These are phyloP conservation scores for Tulasnella sp. DNA, from an alignment of 768 basidiomycete genomes.

Conservation along the genomic window DNA sequence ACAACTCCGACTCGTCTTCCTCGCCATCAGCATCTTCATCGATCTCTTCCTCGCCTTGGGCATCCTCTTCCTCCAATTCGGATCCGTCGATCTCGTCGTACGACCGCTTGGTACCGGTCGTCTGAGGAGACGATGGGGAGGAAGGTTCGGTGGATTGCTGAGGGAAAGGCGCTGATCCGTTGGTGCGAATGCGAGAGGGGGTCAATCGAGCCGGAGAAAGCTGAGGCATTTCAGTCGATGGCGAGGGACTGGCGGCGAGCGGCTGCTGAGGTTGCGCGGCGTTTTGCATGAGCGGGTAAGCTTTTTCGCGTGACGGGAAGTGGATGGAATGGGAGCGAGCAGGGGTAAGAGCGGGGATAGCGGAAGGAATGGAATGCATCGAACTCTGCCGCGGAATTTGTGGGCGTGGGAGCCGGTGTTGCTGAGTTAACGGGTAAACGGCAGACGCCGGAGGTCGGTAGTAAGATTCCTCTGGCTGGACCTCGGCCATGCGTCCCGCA, in stretches of 20 bases:
- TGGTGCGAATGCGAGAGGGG: neutral
- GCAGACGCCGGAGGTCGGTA: neutral
- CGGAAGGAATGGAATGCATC: conserved; percentile 2
- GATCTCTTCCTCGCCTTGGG: neutral
- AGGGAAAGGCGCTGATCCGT: neutral
- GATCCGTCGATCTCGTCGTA: neutral
- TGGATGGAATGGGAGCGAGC: neutral
- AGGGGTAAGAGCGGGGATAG: conserved; percentile 5
- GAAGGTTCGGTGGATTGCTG: neutral
- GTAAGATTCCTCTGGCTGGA: neutral
- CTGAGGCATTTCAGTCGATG: neutral
- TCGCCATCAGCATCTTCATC: conserved; percentile 7
- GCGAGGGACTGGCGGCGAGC: neutral
- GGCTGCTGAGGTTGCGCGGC: neutral
- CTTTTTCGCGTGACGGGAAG: neutral
- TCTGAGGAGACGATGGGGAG: neutral
- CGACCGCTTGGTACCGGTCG: neutral
- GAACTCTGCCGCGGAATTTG: neutral
- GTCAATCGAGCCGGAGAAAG: neutral
- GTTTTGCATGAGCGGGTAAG: neutral
- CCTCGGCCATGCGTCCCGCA: neutral
- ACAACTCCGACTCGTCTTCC: neutral
- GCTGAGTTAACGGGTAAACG: neutral
- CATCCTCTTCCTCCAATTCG: neutral
- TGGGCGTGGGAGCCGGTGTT: neutral